A percentile compares a stretch with the other conserved stretches of the same genome.
Evolutionary conservation across 116 monocot genomes (phyloP).

Genomic region (Thalassia testudinum): DNA sequence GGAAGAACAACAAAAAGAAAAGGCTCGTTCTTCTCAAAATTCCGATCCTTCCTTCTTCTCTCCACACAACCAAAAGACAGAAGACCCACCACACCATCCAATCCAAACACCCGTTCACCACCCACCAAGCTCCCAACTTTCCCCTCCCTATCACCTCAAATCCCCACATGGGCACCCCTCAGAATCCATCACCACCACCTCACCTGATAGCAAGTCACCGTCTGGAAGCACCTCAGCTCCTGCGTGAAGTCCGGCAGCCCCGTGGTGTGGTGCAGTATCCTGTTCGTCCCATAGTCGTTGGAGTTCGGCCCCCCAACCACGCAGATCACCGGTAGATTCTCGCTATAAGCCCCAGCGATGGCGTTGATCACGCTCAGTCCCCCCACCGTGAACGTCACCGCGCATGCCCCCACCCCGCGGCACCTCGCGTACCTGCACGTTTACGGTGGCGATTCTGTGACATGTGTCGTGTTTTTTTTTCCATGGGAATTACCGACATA

Average conservation of each 20-base stretch:
- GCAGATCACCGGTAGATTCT: conserved; percentile 55
- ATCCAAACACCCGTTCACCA: too few relatives aligned
- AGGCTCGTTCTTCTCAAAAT: too few relatives aligned
- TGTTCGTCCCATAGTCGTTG: conserved; percentile 47
- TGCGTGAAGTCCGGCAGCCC: conserved; percentile 42
- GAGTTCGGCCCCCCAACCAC: conserved; percentile 57
- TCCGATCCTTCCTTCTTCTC: too few relatives aligned
- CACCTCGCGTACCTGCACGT: conserved; percentile 21
- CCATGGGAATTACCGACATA: too few relatives aligned
- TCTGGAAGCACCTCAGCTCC: conserved; percentile 65
- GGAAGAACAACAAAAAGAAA: too few relatives aligned
- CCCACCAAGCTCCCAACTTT: too few relatives aligned
- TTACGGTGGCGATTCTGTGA: too few relatives aligned
- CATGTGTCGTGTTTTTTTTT: too few relatives aligned
- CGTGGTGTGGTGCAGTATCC: conserved; percentile 57
- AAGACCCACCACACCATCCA: too few relatives aligned
- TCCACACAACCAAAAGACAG: too few relatives aligned
- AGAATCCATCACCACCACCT: background rate
- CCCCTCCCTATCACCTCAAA: too few relatives aligned
- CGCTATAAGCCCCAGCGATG: conserved; percentile 52
- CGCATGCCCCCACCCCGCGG: conserved; percentile 45
- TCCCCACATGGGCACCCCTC: too few relatives aligned
- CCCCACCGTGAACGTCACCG: conserved; percentile 54
- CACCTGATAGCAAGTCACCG: conserved; percentile 45
- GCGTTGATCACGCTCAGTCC: conserved; percentile 50